Conservation (phyloP, 2,329 filamentous ascomycete genomes). For the Monilinia polystroma region DNA sequence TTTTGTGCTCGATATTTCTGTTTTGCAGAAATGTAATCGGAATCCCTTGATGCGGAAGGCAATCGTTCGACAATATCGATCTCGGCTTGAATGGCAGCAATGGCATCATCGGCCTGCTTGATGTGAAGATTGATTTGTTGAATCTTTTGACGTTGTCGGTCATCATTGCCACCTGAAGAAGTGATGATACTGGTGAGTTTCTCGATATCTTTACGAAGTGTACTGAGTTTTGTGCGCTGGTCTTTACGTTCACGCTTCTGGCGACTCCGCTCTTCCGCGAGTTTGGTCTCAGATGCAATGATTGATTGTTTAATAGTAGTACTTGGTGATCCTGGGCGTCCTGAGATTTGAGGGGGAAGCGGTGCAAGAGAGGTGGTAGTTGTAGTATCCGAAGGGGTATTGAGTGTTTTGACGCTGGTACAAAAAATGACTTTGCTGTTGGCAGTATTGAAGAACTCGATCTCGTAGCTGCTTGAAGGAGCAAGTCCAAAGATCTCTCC, state of each 20-base stretch:
- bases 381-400: conserved; percentile 34
- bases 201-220: conserved; percentile 72
- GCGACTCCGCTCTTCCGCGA: conserved; percentile 66
- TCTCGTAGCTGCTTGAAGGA: conserved; percentile 73
- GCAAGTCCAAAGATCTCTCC: conserved; percentile 69
- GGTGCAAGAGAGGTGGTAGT: conserved; percentile 40
- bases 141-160: conserved; percentile 72
- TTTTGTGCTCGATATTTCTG: conserved; percentile 53
- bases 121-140: conserved; percentile 74
- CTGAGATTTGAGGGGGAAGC: conserved; percentile 53
- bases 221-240: conserved; percentile 66
- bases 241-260: conserved; percentile 73
- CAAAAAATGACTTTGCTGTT: conserved; percentile 68
- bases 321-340: conserved; percentile 72
- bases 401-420: conserved; percentile 57
- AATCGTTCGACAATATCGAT: conserved; percentile 64
- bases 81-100: conserved; percentile 53
- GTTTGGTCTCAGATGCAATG: conserved; percentile 66
- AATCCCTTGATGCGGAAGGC: conserved; percentile 58
- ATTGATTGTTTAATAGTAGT: conserved; percentile 77
- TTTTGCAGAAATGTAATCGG: conserved; percentile 52
- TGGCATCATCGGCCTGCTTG: conserved; percentile 61
- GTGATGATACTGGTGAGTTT: conserved; percentile 63
- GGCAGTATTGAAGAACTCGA: conserved; percentile 70
- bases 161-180: conserved; percentile 70